Percentiles rank a stretch among this genome's conserved stretches.
Evolutionary conservation across 2,329 filamentous ascomycete genomes (phyloP).

Genomic region (Beauveria rudraprayagi): DNA sequence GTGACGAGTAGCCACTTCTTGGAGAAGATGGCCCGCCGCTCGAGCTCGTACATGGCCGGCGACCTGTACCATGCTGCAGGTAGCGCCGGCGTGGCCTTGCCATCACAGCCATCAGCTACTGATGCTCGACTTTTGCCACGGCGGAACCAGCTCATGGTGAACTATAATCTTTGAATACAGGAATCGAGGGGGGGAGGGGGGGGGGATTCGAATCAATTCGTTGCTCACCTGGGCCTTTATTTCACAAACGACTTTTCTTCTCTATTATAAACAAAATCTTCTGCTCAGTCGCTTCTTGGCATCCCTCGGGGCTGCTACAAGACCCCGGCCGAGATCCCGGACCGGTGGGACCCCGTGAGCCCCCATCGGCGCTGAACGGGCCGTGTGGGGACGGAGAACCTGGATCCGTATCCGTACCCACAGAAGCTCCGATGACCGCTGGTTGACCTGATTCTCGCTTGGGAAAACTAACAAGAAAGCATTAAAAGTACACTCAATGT

Average conservation of each 20-base stretch:
- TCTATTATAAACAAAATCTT: neutral
- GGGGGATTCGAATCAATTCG: no score
- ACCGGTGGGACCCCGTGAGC: neutral
- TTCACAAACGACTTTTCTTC: neutral
- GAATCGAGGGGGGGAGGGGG: no score
- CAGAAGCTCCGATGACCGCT: neutral
- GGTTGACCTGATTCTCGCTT: no score
- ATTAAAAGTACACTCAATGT: no score
- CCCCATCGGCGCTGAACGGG: slow-evolving; percentile 5
- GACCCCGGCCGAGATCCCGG: slow-evolving; percentile 4
- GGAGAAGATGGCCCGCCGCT: slow-evolving; percentile 49
- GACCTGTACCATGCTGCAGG: slow-evolving; percentile 28
- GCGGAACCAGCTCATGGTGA: slow-evolving; percentile 10
- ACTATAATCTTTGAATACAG: neutral
- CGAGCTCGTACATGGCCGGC: slow-evolving; percentile 47
- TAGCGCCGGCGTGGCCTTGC: slow-evolving; percentile 14
- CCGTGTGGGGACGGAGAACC: slow-evolving; percentile 6
- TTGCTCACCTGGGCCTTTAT: no score
- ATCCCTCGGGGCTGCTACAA: neutral
- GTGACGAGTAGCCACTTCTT: slow-evolving; percentile 48
- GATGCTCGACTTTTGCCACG: neutral
- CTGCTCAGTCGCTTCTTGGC: neutral
- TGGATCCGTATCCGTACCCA: slow-evolving; percentile 8
- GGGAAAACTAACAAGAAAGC: no score
- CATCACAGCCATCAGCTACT: neutral